Conservation (phyloP, 2,329 filamentous ascomycete species). For the Didymella lethalis region DNA sequence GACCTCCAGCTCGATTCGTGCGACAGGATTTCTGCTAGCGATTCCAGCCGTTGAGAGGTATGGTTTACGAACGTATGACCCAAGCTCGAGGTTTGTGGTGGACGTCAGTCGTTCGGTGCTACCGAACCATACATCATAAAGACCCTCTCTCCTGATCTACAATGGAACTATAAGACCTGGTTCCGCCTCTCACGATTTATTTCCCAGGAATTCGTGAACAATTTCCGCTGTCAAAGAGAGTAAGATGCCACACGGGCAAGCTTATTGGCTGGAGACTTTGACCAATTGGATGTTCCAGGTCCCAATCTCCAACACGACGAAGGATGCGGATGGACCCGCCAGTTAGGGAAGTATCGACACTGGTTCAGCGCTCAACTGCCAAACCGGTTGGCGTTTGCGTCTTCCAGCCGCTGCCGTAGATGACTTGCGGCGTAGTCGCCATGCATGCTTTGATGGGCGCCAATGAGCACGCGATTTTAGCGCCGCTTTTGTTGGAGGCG, state of each 20-base stretch:
- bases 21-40: neutral
- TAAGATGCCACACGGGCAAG: constrained; percentile 10
- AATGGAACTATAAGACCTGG: constrained; percentile 4
- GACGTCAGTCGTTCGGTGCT: constrained; percentile 5
- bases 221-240: neutral
- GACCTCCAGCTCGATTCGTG: constrained; percentile 8
- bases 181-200: neutral
- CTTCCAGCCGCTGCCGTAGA: constrained; percentile 20
- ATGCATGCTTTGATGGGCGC: constrained; percentile 4
- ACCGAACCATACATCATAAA: constrained; percentile 16
- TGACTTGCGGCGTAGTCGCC: constrained; percentile 18
- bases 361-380: constrained; percentile 13
- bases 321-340: constrained; percentile 17
- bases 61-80: constrained; percentile 15
- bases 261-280: constrained; percentile 8
- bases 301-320: constrained; percentile 9
- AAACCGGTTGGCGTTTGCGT: constrained; percentile 20
- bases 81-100: constrained; percentile 15
- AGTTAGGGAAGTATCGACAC: constrained; percentile 20
- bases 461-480: constrained; percentile 21
- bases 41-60: neutral
- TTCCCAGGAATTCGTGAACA: constrained; percentile 7
- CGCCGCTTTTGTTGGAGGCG: constrained; percentile 18
- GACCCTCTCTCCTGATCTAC: constrained; percentile 3
- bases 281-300: constrained; percentile 6